Evolutionary conservation across 1,284 basidiomycete species (phyloP).

Genomic region (Agroathelia rolfsii): DNA sequence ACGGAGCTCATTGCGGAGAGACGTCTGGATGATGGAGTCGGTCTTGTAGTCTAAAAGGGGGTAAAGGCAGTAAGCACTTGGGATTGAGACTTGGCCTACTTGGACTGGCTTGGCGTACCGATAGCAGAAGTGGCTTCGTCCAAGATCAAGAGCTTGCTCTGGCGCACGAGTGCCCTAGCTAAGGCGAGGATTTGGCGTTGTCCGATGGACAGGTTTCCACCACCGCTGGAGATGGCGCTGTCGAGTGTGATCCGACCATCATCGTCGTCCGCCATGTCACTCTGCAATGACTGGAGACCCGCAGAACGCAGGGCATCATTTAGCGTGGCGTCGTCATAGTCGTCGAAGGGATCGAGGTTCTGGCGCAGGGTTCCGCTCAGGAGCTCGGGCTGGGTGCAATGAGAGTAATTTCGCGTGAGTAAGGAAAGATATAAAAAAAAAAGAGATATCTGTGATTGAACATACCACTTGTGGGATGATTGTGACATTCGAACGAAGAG

Average conservation of each 20-base stretch:
- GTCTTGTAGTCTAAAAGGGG: constrained; percentile 8
- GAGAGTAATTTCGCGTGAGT: constrained; percentile 35
- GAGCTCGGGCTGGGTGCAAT: constrained; percentile 33
- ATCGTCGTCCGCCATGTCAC: constrained; percentile 11
- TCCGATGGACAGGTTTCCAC: constrained; percentile 38
- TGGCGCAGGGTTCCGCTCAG: constrained; percentile 24
- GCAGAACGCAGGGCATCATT: constrained; percentile 19
- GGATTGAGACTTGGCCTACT: no score
- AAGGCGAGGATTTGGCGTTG: constrained; percentile 51
- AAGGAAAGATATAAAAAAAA: background rate
- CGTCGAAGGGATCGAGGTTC: constrained; percentile 38
- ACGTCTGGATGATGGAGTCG: constrained; percentile 10
- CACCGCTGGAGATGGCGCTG: constrained; percentile 23
- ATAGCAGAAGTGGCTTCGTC: constrained; percentile 54
- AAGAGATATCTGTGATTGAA: no score
- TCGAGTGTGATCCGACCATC: constrained; percentile 11
- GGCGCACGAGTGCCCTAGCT: constrained; percentile 45
- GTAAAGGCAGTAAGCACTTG: no score
- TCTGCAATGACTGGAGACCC: constrained; percentile 8
- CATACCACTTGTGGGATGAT: constrained; percentile 39
- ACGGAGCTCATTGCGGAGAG: background rate
- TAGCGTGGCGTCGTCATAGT: constrained; percentile 36
- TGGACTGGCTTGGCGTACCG: no score
- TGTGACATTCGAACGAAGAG: constrained; percentile 55
- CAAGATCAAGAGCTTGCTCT: constrained; percentile 48